Evolutionary conservation across 441 rosid genomes (phyloP).

Genomic region (Hura crepitans): DNA sequence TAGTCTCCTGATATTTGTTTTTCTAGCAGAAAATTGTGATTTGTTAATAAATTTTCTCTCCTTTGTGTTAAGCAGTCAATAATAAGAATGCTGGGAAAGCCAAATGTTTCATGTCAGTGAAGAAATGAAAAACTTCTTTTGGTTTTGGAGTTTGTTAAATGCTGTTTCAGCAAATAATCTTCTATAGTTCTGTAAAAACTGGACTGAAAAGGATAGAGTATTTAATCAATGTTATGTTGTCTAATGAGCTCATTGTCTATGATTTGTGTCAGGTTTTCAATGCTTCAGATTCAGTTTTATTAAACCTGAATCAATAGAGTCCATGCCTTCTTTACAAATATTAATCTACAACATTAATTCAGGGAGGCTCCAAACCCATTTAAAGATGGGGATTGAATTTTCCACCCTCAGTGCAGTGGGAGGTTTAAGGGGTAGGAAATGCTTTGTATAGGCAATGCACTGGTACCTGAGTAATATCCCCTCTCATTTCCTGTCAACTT

Average conservation of each 20-base stretch:
- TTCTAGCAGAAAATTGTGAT: background rate
- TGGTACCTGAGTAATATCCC: background rate
- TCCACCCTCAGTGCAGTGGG: background rate
- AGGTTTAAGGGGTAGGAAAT: background rate
- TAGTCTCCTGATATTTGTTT: background rate
- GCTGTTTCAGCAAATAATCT: background rate
- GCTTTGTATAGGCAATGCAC: background rate
- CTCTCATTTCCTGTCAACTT: background rate
- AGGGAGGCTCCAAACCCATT: background rate
- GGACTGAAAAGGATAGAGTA: background rate
- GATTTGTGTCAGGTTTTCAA: background rate
- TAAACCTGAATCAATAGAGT: background rate
- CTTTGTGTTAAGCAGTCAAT: background rate
- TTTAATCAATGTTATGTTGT: background rate
- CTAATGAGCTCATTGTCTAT: background rate
- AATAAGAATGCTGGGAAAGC: background rate
- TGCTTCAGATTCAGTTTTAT: background rate
- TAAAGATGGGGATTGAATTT: background rate
- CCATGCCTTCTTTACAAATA: background rate
- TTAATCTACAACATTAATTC: background rate
- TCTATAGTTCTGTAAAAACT: background rate
- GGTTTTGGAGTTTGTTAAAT: background rate
- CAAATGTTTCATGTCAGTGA: background rate
- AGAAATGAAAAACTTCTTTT: constrained; percentile 9
- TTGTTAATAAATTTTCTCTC: background rate